Conservation (phyloP, 352 stramenopile species). For the Blastocystis sp. region DNA sequence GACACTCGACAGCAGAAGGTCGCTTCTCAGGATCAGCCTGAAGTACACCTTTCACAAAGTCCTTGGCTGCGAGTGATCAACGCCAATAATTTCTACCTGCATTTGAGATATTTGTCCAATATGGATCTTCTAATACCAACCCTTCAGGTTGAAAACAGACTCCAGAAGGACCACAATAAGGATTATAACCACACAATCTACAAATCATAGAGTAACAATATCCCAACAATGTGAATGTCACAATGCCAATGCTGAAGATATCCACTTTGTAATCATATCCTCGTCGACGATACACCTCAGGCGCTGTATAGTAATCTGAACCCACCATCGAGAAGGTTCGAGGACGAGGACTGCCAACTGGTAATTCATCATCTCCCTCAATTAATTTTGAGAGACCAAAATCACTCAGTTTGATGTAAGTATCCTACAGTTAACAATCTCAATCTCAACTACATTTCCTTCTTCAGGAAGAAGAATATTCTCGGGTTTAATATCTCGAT, state of each 20-base stretch:
- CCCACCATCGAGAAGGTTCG: slow-evolving; percentile 56
- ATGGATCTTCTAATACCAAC: slow-evolving; percentile 44
- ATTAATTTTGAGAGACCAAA: slow-evolving; percentile 53
- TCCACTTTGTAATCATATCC: slow-evolving; percentile 57
- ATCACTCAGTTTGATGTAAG: slow-evolving; percentile 57
- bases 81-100: not conserved
- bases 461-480: slow-evolving; percentile 44
- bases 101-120: slow-evolving; percentile 49
- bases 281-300: slow-evolving; percentile 22
- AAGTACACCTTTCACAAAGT: slow-evolving; percentile 18
- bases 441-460: not conserved
- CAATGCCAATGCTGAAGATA: slow-evolving; percentile 41
- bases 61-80: not conserved
- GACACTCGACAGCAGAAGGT: slow-evolving; percentile 37
- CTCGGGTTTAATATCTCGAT: slow-evolving; percentile 55
- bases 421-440: not conserved
- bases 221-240: slow-evolving; percentile 41
- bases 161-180: slow-evolving; percentile 51
- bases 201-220: not conserved
- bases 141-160: slow-evolving; percentile 36
- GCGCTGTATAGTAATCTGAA: slow-evolving; percentile 55
- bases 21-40: slow-evolving; percentile 55
- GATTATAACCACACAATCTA: slow-evolving; percentile 58
- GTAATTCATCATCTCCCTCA: not conserved
- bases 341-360: not conserved